These are phyloP conservation scores for Lactarius trivialis DNA, from an alignment of 768 basidiomycete species.

Conservation along the genomic window DNA sequence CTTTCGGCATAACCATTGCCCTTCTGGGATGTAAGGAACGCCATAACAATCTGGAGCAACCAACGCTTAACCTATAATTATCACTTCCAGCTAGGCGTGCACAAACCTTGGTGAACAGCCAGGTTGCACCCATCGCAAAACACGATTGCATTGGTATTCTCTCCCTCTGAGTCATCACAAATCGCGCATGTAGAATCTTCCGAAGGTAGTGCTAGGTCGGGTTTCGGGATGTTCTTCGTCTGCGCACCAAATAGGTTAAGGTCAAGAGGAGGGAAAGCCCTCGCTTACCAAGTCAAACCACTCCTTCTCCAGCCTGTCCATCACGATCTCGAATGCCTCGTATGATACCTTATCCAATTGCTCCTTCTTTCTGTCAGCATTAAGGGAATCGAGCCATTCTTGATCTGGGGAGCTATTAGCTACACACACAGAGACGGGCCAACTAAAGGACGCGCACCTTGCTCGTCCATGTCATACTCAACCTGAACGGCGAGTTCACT, in stretches of 20 bases:
- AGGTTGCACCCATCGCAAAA: constrained; percentile 99
- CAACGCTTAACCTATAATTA: not conserved
- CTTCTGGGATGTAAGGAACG: constrained; percentile 98
- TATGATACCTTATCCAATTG: constrained; percentile 64
- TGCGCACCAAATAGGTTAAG: constrained; percentile 28
- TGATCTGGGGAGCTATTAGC: constrained; percentile 51
- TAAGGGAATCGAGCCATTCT: constrained; percentile 88
- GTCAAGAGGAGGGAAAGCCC: constrained; percentile 13
- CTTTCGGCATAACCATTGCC: constrained; percentile 98
- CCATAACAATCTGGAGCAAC: constrained; percentile 82
- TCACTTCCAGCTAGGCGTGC: not conserved
- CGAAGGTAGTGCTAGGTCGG: constrained; percentile 77
- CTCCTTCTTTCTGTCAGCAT: constrained; percentile 73
- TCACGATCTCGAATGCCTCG: constrained; percentile 91
- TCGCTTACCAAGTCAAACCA: constrained; percentile 87
- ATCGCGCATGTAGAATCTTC: constrained; percentile 97
- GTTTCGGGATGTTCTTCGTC: constrained; percentile 93
- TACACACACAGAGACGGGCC: not conserved
- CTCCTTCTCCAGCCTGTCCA: constrained; percentile 98
- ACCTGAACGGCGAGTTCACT: constrained; percentile 88
- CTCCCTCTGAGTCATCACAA: constrained; percentile 97
- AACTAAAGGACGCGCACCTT: constrained; percentile 47
- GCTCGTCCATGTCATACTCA: constrained; percentile 99
- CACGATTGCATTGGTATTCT: constrained; percentile 98
- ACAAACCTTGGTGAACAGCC: constrained; percentile 95